Conservation (phyloP, 169 alveolate species). For the Babesia gibsoni region DNA sequence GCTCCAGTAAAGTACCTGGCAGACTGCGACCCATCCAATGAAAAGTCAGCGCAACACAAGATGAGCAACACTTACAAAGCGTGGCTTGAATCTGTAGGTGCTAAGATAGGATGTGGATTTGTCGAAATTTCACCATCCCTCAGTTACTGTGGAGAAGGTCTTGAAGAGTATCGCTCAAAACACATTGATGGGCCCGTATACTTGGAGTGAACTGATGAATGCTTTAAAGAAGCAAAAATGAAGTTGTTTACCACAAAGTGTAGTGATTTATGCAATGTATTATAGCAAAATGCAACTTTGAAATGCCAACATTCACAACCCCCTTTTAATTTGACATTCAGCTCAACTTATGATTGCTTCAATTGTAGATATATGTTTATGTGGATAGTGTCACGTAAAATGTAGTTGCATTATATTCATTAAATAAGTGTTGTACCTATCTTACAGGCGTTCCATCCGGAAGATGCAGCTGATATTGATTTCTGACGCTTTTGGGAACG, state of each 20-base stretch:
- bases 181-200: conserved; percentile 30
- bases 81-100: conserved; percentile 33
- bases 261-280: too few species aligned
- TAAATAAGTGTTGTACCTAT: too few species aligned
- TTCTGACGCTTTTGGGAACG: conserved; percentile 68
- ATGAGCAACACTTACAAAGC: conserved; percentile 20
- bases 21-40: conserved; percentile 24
- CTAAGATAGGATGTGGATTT: conserved; percentile 36
- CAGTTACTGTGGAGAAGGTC: conserved; percentile 42
- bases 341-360: background rate
- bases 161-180: conserved; percentile 12
- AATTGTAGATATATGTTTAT: background rate
- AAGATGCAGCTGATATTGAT: conserved; percentile 49
- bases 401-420: too few species aligned
- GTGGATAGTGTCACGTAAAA: too few species aligned
- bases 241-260: background rate
- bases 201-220: conserved; percentile 17
- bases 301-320: too few species aligned
- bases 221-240: background rate
- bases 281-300: too few species aligned
- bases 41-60: conserved; percentile 39
- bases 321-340: background rate
- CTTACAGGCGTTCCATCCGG: conserved; percentile 68
- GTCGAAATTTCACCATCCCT: conserved; percentile 40
- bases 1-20: conserved; percentile 45